Percentiles rank a stretch among this genome's conserved stretches.
Evolutionary conservation across 331 rosid genomes (phyloP).

Genomic region (Phaseolus coccineus): DNA sequence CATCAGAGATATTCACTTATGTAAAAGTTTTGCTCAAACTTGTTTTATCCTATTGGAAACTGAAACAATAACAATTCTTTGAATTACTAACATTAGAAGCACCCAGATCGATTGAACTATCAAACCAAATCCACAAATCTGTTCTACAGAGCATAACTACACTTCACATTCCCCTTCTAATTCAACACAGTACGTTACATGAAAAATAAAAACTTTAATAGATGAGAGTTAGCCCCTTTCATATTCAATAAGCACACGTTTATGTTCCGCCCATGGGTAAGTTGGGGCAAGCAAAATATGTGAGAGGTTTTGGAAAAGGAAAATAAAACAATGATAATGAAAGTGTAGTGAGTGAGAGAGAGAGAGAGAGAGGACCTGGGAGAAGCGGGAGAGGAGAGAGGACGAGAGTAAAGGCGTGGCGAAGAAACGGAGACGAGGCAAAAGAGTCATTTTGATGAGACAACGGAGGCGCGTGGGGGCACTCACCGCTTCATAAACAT

Average conservation of each 20-base stretch:
- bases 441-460: slow-evolving; percentile 27
- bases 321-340: background rate
- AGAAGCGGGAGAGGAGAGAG: background rate
- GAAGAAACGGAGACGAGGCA: slow-evolving; percentile 27
- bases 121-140: background rate
- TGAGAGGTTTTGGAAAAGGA: background rate
- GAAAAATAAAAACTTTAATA: background rate
- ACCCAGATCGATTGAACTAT: background rate
- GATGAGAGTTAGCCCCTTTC: background rate
- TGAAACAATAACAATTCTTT: background rate
- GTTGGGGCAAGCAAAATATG: background rate
- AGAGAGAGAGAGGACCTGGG: slow-evolving; percentile 43
- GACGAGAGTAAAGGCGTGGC: slow-evolving; percentile 30
- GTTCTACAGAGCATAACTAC: background rate
- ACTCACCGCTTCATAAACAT: background rate
- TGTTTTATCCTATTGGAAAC: background rate
- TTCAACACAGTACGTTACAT: background rate
- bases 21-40: background rate
- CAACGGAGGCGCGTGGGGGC: background rate
- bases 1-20: background rate
- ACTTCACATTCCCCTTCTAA: background rate
- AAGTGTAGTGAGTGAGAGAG: background rate
- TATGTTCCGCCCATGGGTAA: background rate
- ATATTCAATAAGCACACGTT: background rate
- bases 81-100: background rate